Percentiles rank a stretch among this genome's conserved stretches.
phyloP scores from a whole-genome alignment of 2,329 filamentous ascomycete species.

The Pleoardoris graminearum region DNA sequence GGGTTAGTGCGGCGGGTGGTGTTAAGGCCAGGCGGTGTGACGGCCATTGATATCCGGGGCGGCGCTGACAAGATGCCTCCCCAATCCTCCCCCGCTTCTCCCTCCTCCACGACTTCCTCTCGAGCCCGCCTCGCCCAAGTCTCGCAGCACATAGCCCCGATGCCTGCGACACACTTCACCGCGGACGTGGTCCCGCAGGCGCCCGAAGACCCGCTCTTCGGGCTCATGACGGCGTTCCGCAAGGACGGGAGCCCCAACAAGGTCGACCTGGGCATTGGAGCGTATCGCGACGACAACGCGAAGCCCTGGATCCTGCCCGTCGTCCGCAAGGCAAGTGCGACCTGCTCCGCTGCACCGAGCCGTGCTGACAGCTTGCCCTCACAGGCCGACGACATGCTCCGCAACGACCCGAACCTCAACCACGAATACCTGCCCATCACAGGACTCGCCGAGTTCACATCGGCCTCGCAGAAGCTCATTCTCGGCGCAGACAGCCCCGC shows the following conservation, averaged over 20 bases:
- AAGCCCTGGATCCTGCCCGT: slow-evolving; percentile 98
- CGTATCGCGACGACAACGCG: slow-evolving; percentile 91
- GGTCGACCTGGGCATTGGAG: slow-evolving; percentile 92
- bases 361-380: slow-evolving; percentile 24
- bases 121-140: slow-evolving; percentile 58
- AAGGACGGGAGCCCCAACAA: slow-evolving; percentile 77
- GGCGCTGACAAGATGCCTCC: slow-evolving; percentile 24
- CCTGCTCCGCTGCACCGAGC: neutral
- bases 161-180: slow-evolving; percentile 69
- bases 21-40: slow-evolving; percentile 29
- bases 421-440: slow-evolving; percentile 99
- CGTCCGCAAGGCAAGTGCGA: slow-evolving; percentile 79
- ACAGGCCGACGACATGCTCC: slow-evolving; percentile 88
- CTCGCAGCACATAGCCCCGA: slow-evolving; percentile 70
- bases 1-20: slow-evolving; percentile 28
- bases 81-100: slow-evolving; percentile 10
- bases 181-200: slow-evolving; percentile 81
- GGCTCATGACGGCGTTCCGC: slow-evolving; percentile 83
- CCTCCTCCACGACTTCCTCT: slow-evolving; percentile 24
- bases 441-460: slow-evolving; percentile 81
- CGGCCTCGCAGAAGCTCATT: slow-evolving; percentile 87
- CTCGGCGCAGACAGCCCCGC: slow-evolving; percentile 80
- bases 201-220: slow-evolving; percentile 93
- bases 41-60: slow-evolving; percentile 18
- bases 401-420: slow-evolving; percentile 86